Evolutionary conservation across 1,284 basidiomycete genomes (phyloP).

Genomic region (Puccinia horiana): DNA sequence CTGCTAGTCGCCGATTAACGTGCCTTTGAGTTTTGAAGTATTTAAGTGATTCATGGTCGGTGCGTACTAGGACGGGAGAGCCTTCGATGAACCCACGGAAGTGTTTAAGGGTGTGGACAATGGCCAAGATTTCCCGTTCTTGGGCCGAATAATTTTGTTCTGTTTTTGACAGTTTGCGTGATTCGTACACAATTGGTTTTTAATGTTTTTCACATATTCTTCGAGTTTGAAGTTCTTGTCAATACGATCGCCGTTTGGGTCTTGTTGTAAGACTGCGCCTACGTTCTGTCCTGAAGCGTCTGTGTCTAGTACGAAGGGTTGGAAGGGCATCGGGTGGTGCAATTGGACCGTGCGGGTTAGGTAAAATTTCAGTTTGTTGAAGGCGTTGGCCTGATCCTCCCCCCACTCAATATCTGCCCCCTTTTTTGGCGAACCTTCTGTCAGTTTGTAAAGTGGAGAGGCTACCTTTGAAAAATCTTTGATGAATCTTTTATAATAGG

Average conservation of each 20-base stretch:
- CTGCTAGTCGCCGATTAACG: background rate
- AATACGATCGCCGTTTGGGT: background rate
- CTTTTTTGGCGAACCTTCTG: conserved; percentile 3
- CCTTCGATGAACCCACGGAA: conserved; percentile 12
- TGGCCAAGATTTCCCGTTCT: conserved; percentile 22
- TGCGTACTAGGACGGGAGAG: conserved; percentile 10
- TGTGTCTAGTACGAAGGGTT: no score
- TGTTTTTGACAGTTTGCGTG: conserved; percentile 16
- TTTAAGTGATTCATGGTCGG: conserved; percentile 10
- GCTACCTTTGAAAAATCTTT: background rate
- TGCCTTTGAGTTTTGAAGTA: conserved; percentile 23
- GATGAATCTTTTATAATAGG: conserved; percentile 20
- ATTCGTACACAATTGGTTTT: conserved; percentile 20
- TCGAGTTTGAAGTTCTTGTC: background rate
- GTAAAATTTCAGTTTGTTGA: background rate
- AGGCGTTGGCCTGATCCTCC: background rate
- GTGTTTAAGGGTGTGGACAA: conserved; percentile 17
- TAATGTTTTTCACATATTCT: background rate
- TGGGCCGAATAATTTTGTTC: background rate
- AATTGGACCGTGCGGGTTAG: background rate
- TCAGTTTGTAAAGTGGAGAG: conserved; percentile 2
- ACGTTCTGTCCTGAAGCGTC: conserved; percentile 4
- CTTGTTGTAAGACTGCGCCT: conserved; percentile 26
- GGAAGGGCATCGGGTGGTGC: background rate
- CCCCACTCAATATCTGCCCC: background rate